Percentiles rank a stretch among this genome's conserved stretches.
Evolutionary conservation across 768 basidiomycete genomes (phyloP).

Genomic region (Naganishia friedmannii): DNA sequence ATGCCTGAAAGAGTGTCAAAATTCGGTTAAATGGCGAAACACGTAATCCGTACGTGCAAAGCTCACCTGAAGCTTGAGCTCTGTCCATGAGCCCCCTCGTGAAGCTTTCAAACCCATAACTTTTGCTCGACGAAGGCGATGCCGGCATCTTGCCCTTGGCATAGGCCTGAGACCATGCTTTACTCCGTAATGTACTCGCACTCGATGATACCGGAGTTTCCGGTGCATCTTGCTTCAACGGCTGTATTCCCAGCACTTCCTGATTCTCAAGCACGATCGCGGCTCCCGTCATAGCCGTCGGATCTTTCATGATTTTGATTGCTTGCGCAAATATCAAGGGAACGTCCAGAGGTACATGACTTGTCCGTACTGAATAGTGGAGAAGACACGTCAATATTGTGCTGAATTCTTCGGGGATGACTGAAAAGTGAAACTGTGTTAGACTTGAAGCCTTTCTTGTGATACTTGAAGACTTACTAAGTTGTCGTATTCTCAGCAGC

Average conservation of each 20-base stretch:
- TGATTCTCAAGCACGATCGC: constrained; percentile 77
- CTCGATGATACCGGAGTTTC: constrained; percentile 22
- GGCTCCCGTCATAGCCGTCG: constrained; percentile 71
- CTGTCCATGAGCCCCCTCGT: constrained; percentile 49
- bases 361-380: constrained; percentile 70
- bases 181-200: constrained; percentile 39
- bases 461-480: constrained; percentile 59
- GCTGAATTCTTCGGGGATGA: constrained; percentile 82
- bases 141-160: constrained; percentile 16
- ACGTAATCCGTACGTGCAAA: constrained; percentile 34
- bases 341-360: constrained; percentile 41
- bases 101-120: constrained; percentile 41
- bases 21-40: not conserved
- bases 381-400: constrained; percentile 76
- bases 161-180: constrained; percentile 52
- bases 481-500: constrained; percentile 88
- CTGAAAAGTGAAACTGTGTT: constrained; percentile 53
- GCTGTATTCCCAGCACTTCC: constrained; percentile 68
- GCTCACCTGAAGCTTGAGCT: constrained; percentile 60
- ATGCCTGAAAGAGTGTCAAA: not conserved
- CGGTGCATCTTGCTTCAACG: constrained; percentile 14
- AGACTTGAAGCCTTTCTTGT: constrained; percentile 12
- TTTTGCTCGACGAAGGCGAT: constrained; percentile 4
- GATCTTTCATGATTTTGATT: constrained; percentile 68
- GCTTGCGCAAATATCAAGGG: constrained; percentile 80